Conservation (phyloP, 305 asterid genomes). For the Fraxinus floribunda region DNA sequence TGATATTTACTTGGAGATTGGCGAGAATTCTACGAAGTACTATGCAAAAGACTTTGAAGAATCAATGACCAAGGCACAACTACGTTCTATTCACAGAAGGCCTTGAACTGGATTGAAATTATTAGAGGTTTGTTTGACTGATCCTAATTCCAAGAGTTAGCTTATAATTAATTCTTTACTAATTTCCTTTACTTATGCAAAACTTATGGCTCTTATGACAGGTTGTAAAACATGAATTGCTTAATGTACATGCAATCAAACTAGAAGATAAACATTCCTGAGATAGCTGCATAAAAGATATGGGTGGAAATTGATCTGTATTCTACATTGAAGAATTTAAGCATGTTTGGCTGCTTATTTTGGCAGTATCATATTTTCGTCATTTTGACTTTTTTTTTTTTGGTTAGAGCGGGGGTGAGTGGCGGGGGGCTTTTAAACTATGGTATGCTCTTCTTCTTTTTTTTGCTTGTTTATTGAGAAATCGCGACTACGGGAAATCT, state of each 20-base stretch:
- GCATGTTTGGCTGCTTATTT: too few relatives aligned
- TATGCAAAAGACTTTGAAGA: conserved; percentile 40
- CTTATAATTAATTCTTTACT: neutral
- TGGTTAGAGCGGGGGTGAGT: too few relatives aligned
- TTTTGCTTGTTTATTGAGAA: neutral
- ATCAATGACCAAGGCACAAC: conserved; percentile 33
- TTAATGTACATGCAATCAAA: conserved; percentile 28
- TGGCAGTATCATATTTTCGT: too few relatives aligned
- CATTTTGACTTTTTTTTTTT: too few relatives aligned
- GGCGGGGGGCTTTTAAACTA: too few relatives aligned
- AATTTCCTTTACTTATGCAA: neutral
- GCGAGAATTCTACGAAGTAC: conserved; percentile 24
- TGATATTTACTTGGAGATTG: conserved; percentile 36
- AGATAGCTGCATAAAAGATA: neutral
- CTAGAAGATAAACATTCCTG: conserved; percentile 29
- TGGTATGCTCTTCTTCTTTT: too few relatives aligned
- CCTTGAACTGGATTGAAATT: conserved; percentile 36
- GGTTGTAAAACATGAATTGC: conserved; percentile 39
- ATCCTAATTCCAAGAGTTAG: neutral
- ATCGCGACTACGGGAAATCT: neutral
- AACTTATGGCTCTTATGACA: conserved; percentile 17
- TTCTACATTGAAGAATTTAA: too few relatives aligned
- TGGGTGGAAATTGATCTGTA: too few relatives aligned
- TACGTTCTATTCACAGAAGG: conserved; percentile 36
- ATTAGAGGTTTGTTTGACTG: conserved; percentile 28